These are phyloP conservation scores for Candida glucosophila DNA, from an alignment of 1,139 yeast genomes.

Conservation along the genomic window DNA sequence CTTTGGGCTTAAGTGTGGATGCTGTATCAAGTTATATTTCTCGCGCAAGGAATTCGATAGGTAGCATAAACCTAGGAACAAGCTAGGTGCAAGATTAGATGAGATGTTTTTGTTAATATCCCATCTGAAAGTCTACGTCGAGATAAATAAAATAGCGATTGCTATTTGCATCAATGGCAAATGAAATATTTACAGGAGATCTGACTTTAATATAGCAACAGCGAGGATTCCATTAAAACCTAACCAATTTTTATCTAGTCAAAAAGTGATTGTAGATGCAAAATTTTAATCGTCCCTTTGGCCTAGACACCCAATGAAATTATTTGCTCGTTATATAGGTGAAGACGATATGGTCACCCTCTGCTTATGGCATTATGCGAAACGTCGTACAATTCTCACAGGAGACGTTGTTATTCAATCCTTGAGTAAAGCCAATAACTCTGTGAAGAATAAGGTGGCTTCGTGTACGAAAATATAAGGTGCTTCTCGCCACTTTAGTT, in stretches of 20 bases:
- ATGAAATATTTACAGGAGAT: conserved; percentile 66
- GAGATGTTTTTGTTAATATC: conserved; percentile 81
- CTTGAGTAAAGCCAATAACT: conserved; percentile 39
- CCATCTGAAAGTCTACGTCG: conserved; percentile 77
- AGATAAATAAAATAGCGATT: conserved; percentile 63
- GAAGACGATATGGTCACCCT: conserved; percentile 93
- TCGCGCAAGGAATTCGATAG: conserved; percentile 1
- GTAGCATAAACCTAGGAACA: conserved; percentile 13
- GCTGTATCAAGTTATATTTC: conserved; percentile 9
- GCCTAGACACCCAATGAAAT: conserved; percentile 48
- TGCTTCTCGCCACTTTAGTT: conserved; percentile 68
- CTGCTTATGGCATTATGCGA: conserved; percentile 65
- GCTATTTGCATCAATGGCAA: conserved; percentile 92
- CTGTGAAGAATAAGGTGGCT: conserved; percentile 69
- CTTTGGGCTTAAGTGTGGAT: conserved; percentile 45
- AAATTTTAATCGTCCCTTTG: conserved; percentile 19
- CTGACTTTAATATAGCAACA: conserved; percentile 65
- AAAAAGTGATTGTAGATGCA: conserved; percentile 24
- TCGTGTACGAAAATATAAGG: conserved; percentile 87
- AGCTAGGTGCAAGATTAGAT: conserved; percentile 64
- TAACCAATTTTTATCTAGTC: conserved; percentile 24
- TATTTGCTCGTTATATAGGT: conserved; percentile 77
- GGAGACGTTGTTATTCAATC: conserved; percentile 81
- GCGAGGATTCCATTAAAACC: conserved; percentile 17
- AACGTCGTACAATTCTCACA: conserved; percentile 69